These are phyloP conservation scores for Fistulina hepatica DNA, from an alignment of 1,284 basidiomycete species.

Conservation along the genomic window DNA sequence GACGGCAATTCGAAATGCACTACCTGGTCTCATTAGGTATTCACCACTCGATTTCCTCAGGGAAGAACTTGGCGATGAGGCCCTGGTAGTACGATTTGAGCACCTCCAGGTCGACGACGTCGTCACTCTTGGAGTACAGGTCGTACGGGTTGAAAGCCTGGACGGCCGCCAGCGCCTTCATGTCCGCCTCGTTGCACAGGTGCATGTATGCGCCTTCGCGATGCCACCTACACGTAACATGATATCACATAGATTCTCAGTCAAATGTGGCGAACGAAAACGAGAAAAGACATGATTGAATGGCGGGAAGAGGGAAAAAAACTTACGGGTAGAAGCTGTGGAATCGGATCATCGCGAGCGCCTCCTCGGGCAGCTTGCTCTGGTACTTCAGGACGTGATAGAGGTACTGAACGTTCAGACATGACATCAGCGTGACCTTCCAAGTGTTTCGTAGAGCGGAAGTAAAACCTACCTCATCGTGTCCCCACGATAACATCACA, in stretches of 20 bases:
- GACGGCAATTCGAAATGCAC: background rate
- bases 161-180: constrained; percentile 52
- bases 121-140: constrained; percentile 82
- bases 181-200: constrained; percentile 62
- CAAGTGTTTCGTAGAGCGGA: constrained; percentile 9
- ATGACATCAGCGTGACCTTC: constrained; percentile 6
- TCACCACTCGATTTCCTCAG: constrained; percentile 67
- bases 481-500: constrained; percentile 86
- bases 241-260: background rate
- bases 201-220: constrained; percentile 74
- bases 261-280: constrained; percentile 2
- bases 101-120: constrained; percentile 47
- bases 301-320: constrained; percentile 1
- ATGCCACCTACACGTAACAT: constrained; percentile 46
- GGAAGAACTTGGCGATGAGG: constrained; percentile 81
- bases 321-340: constrained; percentile 85
- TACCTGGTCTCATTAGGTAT: too few species aligned
- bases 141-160: constrained; percentile 84
- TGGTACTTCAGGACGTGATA: constrained; percentile 72
- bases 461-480: constrained; percentile 60
- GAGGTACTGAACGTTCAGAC: constrained; percentile 42
- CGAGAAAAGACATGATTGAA: background rate
- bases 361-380: constrained; percentile 72
- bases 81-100: constrained; percentile 76
- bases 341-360: constrained; percentile 85